Evolutionary conservation across 768 basidiomycete genomes (phyloP), one percentile per base, ranked within the genome.

Genomic region (Rickenella mellea): DNA sequence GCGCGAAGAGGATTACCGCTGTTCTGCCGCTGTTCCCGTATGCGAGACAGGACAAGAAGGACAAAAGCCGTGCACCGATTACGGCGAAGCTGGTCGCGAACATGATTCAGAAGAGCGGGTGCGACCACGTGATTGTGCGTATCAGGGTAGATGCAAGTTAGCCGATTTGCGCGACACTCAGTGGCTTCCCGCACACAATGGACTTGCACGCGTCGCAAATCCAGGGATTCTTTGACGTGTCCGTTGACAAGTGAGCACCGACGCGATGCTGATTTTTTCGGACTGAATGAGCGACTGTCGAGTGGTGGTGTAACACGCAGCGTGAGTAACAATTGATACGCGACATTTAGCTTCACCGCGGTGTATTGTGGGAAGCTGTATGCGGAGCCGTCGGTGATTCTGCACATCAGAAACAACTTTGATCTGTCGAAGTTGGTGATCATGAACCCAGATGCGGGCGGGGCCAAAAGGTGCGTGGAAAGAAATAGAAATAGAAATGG

Each of bases 161-260:
- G 33, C 33, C 33, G 33, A 30, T 30, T 10, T 15, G 29, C 19
- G 33, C 9, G 33, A 36, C 33, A 9, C 3, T 17, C 24, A 22
- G 24, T 36, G 33, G 15, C 43, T 28, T 22, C 25, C 26, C 4
- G 17, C 49, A 93, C 89, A 98, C 94, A 7, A 96, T 98, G 91
- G 96, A 99, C 66, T 70, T 98, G 45, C 94, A 99, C 59, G 96
- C 96, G 25, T 94, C 91, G 2, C 96, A 99, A 59, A 98, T 99
- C 48, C 96, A 99, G 66, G 96, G 96, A 5, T 99, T 99, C 69
- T 99, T 99, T 63, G 94, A 98, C 62, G 93, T 98, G 32, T 96
- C 96, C 6, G 94, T 97, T 55, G 96, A 99, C 73, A 98, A 99
- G 90, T 94, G n/a, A n/a, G n/a, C n/a, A n/a, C n/a, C n/a, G n/a